Conservation (phyloP, 768 basidiomycete species). For the Clitopilus hobsonii region DNA sequence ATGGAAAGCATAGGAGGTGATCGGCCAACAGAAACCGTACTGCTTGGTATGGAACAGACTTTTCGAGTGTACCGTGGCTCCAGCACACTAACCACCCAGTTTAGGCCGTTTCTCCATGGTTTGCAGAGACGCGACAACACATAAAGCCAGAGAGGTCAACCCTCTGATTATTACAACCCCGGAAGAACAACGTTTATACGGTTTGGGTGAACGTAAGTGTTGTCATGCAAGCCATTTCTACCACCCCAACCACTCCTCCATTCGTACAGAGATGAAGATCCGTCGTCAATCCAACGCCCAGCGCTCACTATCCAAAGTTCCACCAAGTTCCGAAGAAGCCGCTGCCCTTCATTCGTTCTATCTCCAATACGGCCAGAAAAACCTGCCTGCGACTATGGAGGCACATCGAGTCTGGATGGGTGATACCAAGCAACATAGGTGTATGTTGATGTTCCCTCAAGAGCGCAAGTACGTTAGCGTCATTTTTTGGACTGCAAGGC, state of each 20-base stretch:
- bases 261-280: slow-evolving; percentile 50
- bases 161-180: slow-evolving; percentile 52
- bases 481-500: neutral
- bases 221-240: neutral
- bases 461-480: slow-evolving; percentile 64
- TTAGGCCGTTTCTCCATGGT: slow-evolving; percentile 92
- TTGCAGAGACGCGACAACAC: slow-evolving; percentile 66
- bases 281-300: slow-evolving; percentile 49
- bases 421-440: slow-evolving; percentile 64
- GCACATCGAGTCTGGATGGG: slow-evolving; percentile 61
- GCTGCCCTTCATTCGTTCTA: slow-evolving; percentile 65
- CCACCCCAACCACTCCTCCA: neutral
- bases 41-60: slow-evolving; percentile 48
- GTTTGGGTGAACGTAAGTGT: slow-evolving; percentile 65
- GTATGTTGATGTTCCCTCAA: slow-evolving; percentile 81
- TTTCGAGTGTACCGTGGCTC: neutral
- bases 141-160: slow-evolving; percentile 60
- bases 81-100: neutral
- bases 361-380: slow-evolving; percentile 50
- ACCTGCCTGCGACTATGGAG: slow-evolving; percentile 15
- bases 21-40: slow-evolving; percentile 51
- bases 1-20: slow-evolving; percentile 63
- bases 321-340: slow-evolving; percentile 69
- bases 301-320: slow-evolving; percentile 64
- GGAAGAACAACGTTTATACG: slow-evolving; percentile 59